Base-by-base conservation (phyloP, 352 stramenopile species). In the Pythium chondricola region DNA sequence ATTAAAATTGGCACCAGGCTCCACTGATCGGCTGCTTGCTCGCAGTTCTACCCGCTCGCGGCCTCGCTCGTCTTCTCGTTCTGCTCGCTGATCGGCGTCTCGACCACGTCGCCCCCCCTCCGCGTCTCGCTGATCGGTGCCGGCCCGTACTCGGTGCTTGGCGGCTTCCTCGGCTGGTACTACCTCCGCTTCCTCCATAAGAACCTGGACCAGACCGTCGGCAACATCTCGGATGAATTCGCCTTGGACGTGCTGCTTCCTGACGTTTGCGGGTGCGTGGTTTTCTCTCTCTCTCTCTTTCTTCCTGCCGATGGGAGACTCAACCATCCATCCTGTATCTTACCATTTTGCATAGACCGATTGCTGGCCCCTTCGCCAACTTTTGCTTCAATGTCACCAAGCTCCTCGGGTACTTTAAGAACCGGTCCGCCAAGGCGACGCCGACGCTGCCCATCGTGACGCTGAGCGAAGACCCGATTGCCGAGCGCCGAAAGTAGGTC, bases 361-460 rank as follows among this genome's bases (percentile, higher is more conserved):
- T 87, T n/a, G 39, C 89, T 21, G 61, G 67, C 9, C 74, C 83
- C 9, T 37, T 89, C n/a, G 68, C 69, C 3, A 88, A 76, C 30
- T 92, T 94, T 37, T 84, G 60, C 52, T 90, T 89, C 56, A 91
- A 71, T 36, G 83, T 94, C n/a, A 67, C 76, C 32, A 88, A 88
- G 50, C 68, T 94, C 7, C 88, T 78, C 43, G 83, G 83, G 1
- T 90, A 88, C 55, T 94, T 92, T 51, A 91, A 89, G 63, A 78
- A 82, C 35, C 80, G 80, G 10, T 64, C 67, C 22, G 51, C 71
- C 20, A 82, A 88, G 43, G 71, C 80, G 4, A 50, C 71, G 1
- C 63, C 69, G 42, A 68, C 82, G 52, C 61, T 92, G 10, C 81
- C 81, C 4, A 74, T 92, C 22, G 49, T 88, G 17, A 72, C 66